Evolutionary conservation across 306 rosid species (phyloP).

Genomic region (Prunus campanulata): DNA sequence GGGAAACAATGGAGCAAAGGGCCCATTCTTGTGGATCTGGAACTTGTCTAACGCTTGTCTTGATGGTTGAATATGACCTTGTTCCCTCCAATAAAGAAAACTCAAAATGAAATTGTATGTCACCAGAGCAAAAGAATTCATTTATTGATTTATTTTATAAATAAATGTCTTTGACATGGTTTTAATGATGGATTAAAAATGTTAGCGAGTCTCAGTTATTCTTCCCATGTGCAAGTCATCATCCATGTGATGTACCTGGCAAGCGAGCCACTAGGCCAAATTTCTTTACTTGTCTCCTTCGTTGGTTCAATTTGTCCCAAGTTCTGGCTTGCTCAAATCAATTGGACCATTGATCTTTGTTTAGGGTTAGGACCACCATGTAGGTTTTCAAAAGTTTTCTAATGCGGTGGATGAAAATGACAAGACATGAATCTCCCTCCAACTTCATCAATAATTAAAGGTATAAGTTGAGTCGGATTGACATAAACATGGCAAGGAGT

Average conservation of each 20-base stretch:
- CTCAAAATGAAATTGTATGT: background rate
- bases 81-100: constrained; percentile 2
- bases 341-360: constrained; percentile 33
- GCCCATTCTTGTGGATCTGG: constrained; percentile 42
- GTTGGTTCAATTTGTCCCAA: constrained; percentile 26
- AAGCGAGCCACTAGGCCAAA: constrained; percentile 31
- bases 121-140: background rate
- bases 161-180: background rate
- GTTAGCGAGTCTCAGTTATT: background rate
- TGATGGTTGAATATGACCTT: background rate
- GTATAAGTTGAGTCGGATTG: constrained; percentile 2
- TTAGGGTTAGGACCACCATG: constrained; percentile 37
- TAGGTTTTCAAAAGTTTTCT: constrained; percentile 26
- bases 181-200: background rate
- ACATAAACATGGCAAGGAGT: background rate
- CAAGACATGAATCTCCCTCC: constrained; percentile 32
- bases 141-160: too few species aligned
- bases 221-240: constrained; percentile 43
- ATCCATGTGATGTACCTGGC: constrained; percentile 20
- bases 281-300: constrained; percentile 30
- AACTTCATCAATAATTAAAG: constrained; percentile 17
- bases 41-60: constrained; percentile 49
- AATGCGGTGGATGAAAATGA: constrained; percentile 41
- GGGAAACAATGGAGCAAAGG: constrained; percentile 73
- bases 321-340: constrained; percentile 10